These are phyloP conservation scores for Sanghuangporus sanghuang DNA, from an alignment of 1,284 basidiomycete genomes.

Conservation along the genomic window DNA sequence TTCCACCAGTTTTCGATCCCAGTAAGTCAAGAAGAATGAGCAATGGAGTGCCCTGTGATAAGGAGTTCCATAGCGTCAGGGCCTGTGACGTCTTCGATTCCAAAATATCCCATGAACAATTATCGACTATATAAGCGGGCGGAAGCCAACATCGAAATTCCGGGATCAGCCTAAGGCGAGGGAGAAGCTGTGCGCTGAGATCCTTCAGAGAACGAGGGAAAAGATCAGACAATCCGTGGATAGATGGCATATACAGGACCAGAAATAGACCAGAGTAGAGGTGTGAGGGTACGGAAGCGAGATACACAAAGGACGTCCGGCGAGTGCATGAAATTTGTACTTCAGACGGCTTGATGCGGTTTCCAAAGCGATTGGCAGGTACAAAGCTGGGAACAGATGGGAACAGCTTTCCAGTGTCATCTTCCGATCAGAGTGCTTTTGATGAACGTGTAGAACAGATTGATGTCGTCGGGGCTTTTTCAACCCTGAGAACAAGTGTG, in stretches of 20 bases:
- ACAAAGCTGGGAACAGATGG: too few species aligned
- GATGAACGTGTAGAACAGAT: neutral
- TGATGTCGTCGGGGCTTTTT: neutral
- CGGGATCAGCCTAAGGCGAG: conserved; percentile 32
- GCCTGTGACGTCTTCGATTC: conserved; percentile 25
- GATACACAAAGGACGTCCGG: neutral
- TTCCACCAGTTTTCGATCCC: conserved; percentile 20
- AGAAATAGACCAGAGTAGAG: neutral
- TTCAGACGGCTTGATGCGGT: neutral
- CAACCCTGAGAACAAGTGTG: neutral
- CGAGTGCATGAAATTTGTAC: neutral
- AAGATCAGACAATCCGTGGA: conserved; percentile 8
- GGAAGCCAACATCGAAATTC: conserved; percentile 30
- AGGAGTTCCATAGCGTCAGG: conserved; percentile 31
- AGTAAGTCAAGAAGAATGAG: conserved; percentile 33
- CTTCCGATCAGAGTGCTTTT: neutral
- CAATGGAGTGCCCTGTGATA: conserved; percentile 33
- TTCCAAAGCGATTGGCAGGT: neutral
- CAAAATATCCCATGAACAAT: conserved; percentile 14
- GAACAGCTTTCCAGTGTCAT: conserved; percentile 1
- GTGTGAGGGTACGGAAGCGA: neutral
- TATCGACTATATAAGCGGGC: neutral
- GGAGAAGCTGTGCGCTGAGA: conserved; percentile 29
- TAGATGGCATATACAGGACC: neutral
- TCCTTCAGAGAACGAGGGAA: conserved; percentile 8